phyloP scores from a whole-genome alignment of 2,329 filamentous ascomycete species.

The Claviceps paspali region DNA sequence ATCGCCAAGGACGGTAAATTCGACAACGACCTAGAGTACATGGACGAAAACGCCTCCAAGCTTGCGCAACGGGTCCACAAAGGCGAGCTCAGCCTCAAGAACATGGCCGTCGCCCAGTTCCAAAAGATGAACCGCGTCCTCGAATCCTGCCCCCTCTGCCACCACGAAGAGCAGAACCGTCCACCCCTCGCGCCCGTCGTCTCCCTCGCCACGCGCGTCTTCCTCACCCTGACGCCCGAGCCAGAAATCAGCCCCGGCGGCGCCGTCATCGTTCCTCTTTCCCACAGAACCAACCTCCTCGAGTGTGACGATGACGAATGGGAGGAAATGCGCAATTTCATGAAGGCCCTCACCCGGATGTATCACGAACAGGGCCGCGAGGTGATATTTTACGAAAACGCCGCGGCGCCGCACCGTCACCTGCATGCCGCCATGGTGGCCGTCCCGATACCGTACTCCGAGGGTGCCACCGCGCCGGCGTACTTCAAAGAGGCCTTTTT shows the following conservation, averaged over 20 bases:
- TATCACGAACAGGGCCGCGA: slow-evolving; percentile 88
- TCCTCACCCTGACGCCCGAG: slow-evolving; percentile 75
- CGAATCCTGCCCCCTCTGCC: slow-evolving; percentile 78
- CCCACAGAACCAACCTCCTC: slow-evolving; percentile 79
- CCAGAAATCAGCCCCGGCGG: slow-evolving; percentile 75
- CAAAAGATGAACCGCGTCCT: slow-evolving; percentile 79
- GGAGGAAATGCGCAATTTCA: slow-evolving; percentile 98
- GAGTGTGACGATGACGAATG: slow-evolving; percentile 98
- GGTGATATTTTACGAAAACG: slow-evolving; percentile 96
- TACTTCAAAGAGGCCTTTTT: slow-evolving; percentile 95
- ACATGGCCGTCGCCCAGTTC: slow-evolving; percentile 73
- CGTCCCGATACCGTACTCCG: slow-evolving; percentile 74
- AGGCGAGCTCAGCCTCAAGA: slow-evolving; percentile 76
- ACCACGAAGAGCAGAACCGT: slow-evolving; percentile 64
- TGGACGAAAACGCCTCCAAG: slow-evolving; percentile 90
- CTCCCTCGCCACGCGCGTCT: slow-evolving; percentile 73
- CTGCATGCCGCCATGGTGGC: slow-evolving; percentile 75
- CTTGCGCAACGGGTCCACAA: slow-evolving; percentile 78
- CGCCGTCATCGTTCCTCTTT: slow-evolving; percentile 75
- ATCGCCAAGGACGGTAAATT: slow-evolving; percentile 91
- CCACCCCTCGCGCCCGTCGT: slow-evolving; percentile 75
- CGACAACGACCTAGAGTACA: slow-evolving; percentile 84
- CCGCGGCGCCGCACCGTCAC: slow-evolving; percentile 62
- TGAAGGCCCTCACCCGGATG: slow-evolving; percentile 88
- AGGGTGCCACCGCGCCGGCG: slow-evolving; percentile 83